Evolutionary conservation across 257 asterid genomes (phyloP).

Genomic region (Coffea canephora): DNA sequence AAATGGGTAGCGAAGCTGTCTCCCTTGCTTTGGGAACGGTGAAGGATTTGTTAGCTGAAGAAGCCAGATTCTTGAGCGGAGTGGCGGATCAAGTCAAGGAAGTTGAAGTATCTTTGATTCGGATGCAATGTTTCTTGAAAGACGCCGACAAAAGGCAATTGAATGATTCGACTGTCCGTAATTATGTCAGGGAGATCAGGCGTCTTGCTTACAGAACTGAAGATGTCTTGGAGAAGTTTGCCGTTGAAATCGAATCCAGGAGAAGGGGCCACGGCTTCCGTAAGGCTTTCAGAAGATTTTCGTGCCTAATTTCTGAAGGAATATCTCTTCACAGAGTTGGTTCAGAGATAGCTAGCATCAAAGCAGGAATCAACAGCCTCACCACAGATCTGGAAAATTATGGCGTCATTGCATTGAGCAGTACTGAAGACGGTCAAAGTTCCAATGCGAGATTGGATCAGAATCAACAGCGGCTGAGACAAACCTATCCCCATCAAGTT

Average conservation of each 20-base stretch:
- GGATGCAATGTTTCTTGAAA: background rate
- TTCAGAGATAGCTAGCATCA: background rate
- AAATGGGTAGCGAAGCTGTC: background rate
- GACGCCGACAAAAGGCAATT: background rate
- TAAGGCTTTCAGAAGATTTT: background rate
- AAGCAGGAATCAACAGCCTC: too few species aligned
- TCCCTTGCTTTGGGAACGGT: background rate
- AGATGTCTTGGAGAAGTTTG: too few species aligned
- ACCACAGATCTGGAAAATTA: too few species aligned
- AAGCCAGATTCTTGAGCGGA: background rate
- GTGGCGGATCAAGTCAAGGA: background rate
- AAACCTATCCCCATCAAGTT: too few species aligned
- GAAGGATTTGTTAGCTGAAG: background rate
- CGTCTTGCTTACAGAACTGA: too few species aligned
- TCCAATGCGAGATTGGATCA: background rate
- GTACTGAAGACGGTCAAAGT: background rate
- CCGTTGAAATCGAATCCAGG: too few species aligned
- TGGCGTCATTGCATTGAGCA: background rate
- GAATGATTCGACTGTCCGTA: background rate
- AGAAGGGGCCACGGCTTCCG: background rate
- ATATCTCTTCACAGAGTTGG: background rate
- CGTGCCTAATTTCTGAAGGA: background rate
- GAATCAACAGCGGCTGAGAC: too few species aligned
- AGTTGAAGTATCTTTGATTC: background rate
- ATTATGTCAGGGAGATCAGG: too few species aligned